Evolutionary conservation across 2,329 filamentous ascomycete species (phyloP).

Genomic region (Penicillium glabrum): DNA sequence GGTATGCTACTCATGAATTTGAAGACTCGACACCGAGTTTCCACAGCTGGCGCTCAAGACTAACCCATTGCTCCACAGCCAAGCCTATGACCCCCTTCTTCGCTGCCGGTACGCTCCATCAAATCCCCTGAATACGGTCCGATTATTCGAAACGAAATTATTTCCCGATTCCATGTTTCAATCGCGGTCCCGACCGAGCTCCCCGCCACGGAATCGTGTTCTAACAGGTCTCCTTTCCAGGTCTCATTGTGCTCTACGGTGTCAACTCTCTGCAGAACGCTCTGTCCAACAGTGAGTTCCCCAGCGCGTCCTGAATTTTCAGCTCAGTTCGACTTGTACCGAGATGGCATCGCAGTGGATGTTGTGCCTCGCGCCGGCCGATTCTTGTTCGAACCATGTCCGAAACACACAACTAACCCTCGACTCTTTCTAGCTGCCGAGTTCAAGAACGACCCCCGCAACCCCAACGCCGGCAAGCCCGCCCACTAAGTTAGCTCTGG

Average conservation of each 20-base stretch:
- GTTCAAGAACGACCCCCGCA: slow-evolving; percentile 96
- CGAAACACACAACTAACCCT: slow-evolving; percentile 21
- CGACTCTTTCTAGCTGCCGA: slow-evolving; percentile 66
- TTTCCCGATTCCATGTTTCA: neutral
- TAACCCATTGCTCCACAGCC: slow-evolving; percentile 57
- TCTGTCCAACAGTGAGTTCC: slow-evolving; percentile 72
- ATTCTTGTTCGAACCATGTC: neutral
- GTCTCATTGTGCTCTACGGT: slow-evolving; percentile 84
- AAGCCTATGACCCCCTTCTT: slow-evolving; percentile 92
- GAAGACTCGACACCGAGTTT: neutral
- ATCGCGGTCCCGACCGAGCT: neutral
- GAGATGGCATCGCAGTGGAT: neutral
- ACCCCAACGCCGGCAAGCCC: slow-evolving; percentile 49
- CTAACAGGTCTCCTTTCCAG: slow-evolving; percentile 49
- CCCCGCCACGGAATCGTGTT: slow-evolving; percentile 8
- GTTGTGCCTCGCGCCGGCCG: neutral
- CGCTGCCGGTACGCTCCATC: slow-evolving; percentile 73
- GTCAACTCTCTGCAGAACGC: slow-evolving; percentile 79
- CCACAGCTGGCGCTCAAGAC: slow-evolving; percentile 14
- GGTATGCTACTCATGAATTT: slow-evolving; percentile 56
- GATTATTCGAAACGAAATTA: neutral
- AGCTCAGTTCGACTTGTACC: neutral
- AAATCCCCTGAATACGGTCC: neutral
- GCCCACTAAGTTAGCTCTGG: slow-evolving; percentile 31
- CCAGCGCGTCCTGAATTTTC: neutral